Evolutionary conservation across 2,329 filamentous ascomycete genomes (phyloP).

Genomic region (Chaetoscypha palmicola): DNA sequence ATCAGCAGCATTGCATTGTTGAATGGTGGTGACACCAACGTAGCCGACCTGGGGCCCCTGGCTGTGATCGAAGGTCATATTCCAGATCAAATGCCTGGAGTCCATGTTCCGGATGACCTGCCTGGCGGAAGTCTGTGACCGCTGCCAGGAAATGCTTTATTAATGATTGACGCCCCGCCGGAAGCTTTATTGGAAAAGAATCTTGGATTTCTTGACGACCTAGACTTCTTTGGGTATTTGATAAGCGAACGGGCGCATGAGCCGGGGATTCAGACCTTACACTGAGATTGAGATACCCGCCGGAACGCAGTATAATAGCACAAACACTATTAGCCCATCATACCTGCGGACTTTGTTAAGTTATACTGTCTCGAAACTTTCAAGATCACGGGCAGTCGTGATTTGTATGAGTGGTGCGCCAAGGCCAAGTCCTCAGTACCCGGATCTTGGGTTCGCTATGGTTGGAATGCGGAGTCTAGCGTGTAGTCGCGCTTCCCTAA

Average conservation of each 20-base stretch:
- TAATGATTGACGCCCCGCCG: background rate
- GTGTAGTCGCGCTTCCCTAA: too few species aligned
- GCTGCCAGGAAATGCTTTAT: background rate
- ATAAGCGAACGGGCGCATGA: background rate
- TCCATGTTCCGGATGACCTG: constrained; percentile 18
- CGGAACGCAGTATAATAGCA: background rate
- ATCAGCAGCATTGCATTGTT: constrained; percentile 60
- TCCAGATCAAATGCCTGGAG: constrained; percentile 20
- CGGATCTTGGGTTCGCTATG: background rate
- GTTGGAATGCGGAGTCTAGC: background rate
- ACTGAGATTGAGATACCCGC: background rate
- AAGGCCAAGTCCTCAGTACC: background rate
- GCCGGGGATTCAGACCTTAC: background rate
- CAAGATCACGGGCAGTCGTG: background rate
- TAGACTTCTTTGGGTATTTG: background rate
- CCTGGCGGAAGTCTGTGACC: constrained; percentile 19
- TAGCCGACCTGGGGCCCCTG: constrained; percentile 25
- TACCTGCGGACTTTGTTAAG: too few species aligned
- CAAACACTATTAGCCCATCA: background rate
- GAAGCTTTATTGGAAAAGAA: background rate
- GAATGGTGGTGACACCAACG: constrained; percentile 21
- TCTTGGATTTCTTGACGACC: background rate
- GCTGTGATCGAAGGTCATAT: constrained; percentile 26
- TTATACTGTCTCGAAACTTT: too few species aligned
- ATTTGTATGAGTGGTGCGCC: too few species aligned